Conservation (phyloP, 176 grass and related monocot species). For the Juncus inflexus region DNA sequence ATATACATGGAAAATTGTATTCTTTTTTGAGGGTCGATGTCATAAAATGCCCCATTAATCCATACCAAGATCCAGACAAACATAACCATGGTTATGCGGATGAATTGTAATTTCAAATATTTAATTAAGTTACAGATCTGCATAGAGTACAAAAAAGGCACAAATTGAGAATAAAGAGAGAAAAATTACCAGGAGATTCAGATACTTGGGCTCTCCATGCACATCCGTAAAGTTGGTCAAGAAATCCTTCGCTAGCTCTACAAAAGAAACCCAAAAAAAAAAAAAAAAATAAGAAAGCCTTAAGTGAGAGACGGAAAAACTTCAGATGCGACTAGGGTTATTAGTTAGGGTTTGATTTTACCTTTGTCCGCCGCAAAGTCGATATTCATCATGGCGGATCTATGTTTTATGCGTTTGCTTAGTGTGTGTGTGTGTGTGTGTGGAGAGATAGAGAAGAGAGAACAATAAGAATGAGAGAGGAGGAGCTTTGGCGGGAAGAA, state of each 20-base stretch:
- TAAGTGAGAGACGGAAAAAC: conserved; percentile 7
- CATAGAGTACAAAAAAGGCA: not conserved
- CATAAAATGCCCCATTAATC: too few species aligned
- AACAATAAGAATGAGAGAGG: not conserved
- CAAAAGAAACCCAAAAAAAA: not conserved
- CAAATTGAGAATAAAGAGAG: not conserved
- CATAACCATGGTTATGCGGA: not conserved
- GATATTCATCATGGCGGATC: conserved; percentile 42
- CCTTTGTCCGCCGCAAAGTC: conserved; percentile 73
- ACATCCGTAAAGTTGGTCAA: conserved; percentile 59
- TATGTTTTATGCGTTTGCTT: not conserved
- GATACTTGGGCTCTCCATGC: conserved; percentile 77
- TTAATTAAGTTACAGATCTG: not conserved
- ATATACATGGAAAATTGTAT: too few species aligned
- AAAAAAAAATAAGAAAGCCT: too few species aligned
- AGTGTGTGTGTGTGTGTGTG: not conserved
- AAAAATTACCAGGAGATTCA: conserved; percentile 62
- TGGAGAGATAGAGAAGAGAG: not conserved
- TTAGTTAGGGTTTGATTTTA: conserved; percentile 19
- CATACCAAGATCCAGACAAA: too few species aligned
- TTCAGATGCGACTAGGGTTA: not conserved
- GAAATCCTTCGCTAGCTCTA: conserved; percentile 93
- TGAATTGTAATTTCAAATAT: not conserved
- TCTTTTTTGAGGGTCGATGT: too few species aligned
- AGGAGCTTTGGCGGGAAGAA: conserved; percentile 27